Percentiles rank a stretch among this genome's conserved stretches.
Conservation (phyloP, 352 stramenopile genomes). For the Halophytophthora batemanensis region DNA sequence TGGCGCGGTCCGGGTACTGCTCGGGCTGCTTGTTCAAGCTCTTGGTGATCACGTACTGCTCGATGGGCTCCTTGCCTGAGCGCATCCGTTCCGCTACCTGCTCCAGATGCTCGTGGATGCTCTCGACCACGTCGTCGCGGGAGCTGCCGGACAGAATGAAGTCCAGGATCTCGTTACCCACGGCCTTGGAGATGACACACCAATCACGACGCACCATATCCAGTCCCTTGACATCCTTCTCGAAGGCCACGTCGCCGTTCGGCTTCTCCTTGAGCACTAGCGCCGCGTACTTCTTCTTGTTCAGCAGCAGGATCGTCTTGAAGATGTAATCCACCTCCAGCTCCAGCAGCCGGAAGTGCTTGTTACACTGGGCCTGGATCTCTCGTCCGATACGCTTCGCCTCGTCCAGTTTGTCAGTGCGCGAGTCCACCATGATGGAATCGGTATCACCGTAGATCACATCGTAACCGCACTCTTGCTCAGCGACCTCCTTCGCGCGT, state of each 20-base stretch:
- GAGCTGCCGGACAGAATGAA: slow-evolving; percentile 95
- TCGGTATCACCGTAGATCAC: slow-evolving; percentile 99
- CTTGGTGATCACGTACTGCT: slow-evolving; percentile 99
- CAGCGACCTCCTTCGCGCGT: slow-evolving; percentile 96
- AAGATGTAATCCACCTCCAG: slow-evolving; percentile 99
- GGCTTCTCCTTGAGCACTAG: slow-evolving; percentile 90
- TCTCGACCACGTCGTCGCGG: slow-evolving; percentile 95
- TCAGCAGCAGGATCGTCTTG: slow-evolving; percentile 98
- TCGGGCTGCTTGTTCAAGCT: slow-evolving; percentile 98
- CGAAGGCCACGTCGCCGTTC: slow-evolving; percentile 61
- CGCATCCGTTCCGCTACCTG: slow-evolving; percentile 92
- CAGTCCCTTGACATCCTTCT: slow-evolving; percentile 98
- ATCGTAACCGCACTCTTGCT: slow-evolving; percentile 96
- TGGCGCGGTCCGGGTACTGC: slow-evolving; percentile 96
- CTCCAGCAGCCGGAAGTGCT: slow-evolving; percentile 98
- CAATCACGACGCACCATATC: slow-evolving; percentile 98
- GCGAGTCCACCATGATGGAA: slow-evolving; percentile 99
- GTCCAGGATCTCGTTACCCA: slow-evolving; percentile 96
- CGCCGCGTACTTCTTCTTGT: slow-evolving; percentile 99
- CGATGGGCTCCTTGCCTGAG: slow-evolving; percentile 91
- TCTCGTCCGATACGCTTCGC: slow-evolving; percentile 93
- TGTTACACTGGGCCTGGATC: slow-evolving; percentile 99
- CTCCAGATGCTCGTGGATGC: slow-evolving; percentile 95
- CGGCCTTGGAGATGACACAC: slow-evolving; percentile 98
- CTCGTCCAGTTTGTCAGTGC: slow-evolving; percentile 91